phyloP scores from a whole-genome alignment of 768 basidiomycete genomes.

The Wakefieldia striispora region DNA sequence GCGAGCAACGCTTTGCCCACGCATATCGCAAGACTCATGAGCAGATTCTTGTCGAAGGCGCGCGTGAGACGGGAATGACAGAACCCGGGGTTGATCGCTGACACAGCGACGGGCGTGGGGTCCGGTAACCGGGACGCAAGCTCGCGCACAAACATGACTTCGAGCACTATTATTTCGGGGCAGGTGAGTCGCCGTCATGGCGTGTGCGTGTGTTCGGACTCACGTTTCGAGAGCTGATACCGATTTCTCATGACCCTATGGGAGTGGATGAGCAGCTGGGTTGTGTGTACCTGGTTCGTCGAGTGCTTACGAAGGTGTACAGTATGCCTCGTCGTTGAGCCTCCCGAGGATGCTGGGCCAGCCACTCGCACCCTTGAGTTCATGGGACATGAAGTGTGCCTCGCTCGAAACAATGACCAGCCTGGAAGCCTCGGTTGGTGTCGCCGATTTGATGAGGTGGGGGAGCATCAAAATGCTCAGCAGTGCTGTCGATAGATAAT shows the following conservation, averaged over 20 bases:
- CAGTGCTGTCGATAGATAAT: conserved; percentile 35
- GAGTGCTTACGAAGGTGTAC: conserved; percentile 21
- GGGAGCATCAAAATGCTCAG: conserved; percentile 37
- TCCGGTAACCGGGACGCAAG: conserved; percentile 32
- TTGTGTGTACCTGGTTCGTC: not conserved
- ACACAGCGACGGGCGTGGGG: conserved; percentile 28
- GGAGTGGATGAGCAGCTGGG: not conserved
- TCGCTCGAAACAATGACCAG: conserved; percentile 34
- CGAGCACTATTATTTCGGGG: conserved; percentile 26
- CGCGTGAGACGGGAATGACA: conserved; percentile 33
- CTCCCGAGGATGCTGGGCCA: conserved; percentile 29
- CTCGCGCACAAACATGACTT: conserved; percentile 36
- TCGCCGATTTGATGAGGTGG: conserved; percentile 30
- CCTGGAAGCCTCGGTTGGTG: conserved; percentile 21
- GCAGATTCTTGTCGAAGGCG: conserved; percentile 9
- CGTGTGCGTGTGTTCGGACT: not conserved
- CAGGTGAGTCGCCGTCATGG: not conserved
- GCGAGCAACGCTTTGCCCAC: conserved; percentile 24
- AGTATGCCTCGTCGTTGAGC: conserved; percentile 29
- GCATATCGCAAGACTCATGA: not conserved
- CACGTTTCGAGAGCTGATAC: conserved; percentile 28
- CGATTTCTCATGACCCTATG: conserved; percentile 25
- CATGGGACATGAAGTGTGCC: conserved; percentile 17
- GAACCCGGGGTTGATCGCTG: conserved; percentile 35
- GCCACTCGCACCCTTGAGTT: conserved; percentile 4